phyloP scores from a whole-genome alignment of 2,329 filamentous ascomycete genomes.

The Rasamsonia emersonii region DNA sequence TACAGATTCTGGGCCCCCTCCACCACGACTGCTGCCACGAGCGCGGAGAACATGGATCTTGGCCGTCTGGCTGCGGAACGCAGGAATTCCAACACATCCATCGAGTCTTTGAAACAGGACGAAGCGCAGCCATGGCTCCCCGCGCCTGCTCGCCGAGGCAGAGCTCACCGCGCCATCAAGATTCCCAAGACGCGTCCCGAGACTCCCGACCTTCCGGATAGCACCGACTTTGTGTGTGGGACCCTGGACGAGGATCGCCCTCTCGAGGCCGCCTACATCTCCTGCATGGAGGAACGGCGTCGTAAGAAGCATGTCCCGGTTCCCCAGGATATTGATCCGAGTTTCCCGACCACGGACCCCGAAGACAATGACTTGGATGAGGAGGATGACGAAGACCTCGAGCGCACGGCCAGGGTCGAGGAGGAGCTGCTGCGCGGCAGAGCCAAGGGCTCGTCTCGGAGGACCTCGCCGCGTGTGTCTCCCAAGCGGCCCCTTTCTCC shows the following conservation, averaged over 20 bases:
- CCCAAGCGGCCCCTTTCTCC: constrained; percentile 54
- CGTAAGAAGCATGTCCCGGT: constrained; percentile 71
- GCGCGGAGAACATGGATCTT: constrained; percentile 42
- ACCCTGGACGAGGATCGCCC: constrained; percentile 93
- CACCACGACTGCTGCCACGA: constrained; percentile 42
- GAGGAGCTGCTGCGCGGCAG: constrained; percentile 43
- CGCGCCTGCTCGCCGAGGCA: constrained; percentile 19
- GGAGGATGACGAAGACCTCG: constrained; percentile 45
- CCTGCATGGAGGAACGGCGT: constrained; percentile 71
- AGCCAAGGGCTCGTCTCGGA: constrained; percentile 37
- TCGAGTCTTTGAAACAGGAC: constrained; percentile 39
- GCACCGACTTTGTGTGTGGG: constrained; percentile 97
- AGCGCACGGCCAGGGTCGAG: constrained; percentile 50
- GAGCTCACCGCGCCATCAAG: constrained; percentile 31
- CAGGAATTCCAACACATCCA: constrained; percentile 45
- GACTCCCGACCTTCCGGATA: constrained; percentile 83
- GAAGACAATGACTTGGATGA: constrained; percentile 73
- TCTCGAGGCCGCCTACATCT: constrained; percentile 87
- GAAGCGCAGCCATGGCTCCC: constrained; percentile 22
- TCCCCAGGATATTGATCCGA: constrained; percentile 96
- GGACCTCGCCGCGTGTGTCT: constrained; percentile 48
- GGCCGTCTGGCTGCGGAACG: constrained; percentile 39
- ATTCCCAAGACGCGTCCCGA: constrained; percentile 52
- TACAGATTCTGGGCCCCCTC: constrained; percentile 56
- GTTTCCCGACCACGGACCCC: constrained; percentile 88